Percentiles rank a stretch among this genome's conserved stretches.
These are phyloP conservation scores for Rhododendron kiyosumense DNA, from an alignment of 148 eudicot genomes.

Conservation along the genomic window DNA sequence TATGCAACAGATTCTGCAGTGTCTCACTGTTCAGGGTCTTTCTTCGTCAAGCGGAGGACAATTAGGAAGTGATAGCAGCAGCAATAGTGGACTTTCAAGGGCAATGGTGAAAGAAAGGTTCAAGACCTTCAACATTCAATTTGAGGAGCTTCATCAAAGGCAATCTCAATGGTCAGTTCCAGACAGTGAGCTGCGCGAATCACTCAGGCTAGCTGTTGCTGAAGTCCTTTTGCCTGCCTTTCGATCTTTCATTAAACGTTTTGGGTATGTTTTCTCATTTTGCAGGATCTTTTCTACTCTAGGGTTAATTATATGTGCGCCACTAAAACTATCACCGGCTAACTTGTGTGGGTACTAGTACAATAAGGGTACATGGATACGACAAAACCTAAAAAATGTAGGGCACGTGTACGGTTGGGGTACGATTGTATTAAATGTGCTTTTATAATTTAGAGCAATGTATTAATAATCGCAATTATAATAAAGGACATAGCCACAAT, in stretches of 20 bases:
- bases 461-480: not conserved
- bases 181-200: slow-evolving; percentile 88
- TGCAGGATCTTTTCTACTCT: not conserved
- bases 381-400: not conserved
- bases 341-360: not conserved
- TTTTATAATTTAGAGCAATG: not conserved
- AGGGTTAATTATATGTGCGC: not conserved
- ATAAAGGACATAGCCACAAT: not conserved
- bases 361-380: not conserved
- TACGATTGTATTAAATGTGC: not conserved
- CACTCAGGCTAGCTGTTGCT: slow-evolving; percentile 84
- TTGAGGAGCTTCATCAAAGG: slow-evolving; percentile 90
- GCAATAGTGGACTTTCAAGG: slow-evolving; percentile 50
- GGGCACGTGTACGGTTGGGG: not conserved
- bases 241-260: slow-evolving; percentile 68
- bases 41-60: slow-evolving; percentile 30
- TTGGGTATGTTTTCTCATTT: slow-evolving; percentile 40
- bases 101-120: slow-evolving; percentile 74
- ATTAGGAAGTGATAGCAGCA: slow-evolving; percentile 23
- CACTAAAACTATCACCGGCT: not conserved
- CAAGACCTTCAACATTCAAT: slow-evolving; percentile 75
- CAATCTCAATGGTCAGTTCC: slow-evolving; percentile 99
- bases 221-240: slow-evolving; percentile 95
- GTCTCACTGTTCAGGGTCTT: slow-evolving; percentile 49
- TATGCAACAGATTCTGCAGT: slow-evolving; percentile 66